phyloP scores from a whole-genome alignment of 306 rosid species.

The Citrullus amarus region DNA sequence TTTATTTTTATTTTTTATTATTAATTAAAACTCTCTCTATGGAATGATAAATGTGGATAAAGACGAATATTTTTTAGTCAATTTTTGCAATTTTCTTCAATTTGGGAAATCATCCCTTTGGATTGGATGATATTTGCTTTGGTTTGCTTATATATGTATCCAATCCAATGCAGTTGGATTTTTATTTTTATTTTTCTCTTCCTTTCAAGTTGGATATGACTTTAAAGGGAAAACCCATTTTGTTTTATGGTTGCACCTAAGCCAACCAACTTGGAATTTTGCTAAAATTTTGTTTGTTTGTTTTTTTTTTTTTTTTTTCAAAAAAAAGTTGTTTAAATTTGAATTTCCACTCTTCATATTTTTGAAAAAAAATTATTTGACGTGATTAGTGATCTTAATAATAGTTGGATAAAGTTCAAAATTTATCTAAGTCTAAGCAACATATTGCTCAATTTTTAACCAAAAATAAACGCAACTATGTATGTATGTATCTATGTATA shows the following conservation, averaged over 20 bases:
- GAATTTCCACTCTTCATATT: too few species aligned
- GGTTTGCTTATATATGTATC: neutral
- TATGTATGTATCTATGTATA: too few species aligned
- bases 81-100: neutral
- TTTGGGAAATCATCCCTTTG: neutral
- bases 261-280: slow-evolving; percentile 10
- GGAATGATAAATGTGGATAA: neutral
- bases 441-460: too few species aligned
- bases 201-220: slow-evolving; percentile 10
- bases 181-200: neutral
- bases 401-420: too few species aligned
- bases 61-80: neutral
- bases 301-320: too few species aligned
- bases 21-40: neutral
- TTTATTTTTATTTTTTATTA: neutral
- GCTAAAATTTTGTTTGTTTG: neutral
- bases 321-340: too few species aligned
- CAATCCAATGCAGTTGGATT: neutral
- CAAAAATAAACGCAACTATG: too few species aligned
- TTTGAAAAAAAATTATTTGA: too few species aligned
- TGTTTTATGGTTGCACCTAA: slow-evolving; percentile 35
- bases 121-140: neutral
- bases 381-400: neutral
- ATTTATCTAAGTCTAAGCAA: too few species aligned
- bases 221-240: neutral